These are phyloP conservation scores for Boletus smithii DNA, from an alignment of 1,284 basidiomycete genomes.

Conservation along the genomic window DNA sequence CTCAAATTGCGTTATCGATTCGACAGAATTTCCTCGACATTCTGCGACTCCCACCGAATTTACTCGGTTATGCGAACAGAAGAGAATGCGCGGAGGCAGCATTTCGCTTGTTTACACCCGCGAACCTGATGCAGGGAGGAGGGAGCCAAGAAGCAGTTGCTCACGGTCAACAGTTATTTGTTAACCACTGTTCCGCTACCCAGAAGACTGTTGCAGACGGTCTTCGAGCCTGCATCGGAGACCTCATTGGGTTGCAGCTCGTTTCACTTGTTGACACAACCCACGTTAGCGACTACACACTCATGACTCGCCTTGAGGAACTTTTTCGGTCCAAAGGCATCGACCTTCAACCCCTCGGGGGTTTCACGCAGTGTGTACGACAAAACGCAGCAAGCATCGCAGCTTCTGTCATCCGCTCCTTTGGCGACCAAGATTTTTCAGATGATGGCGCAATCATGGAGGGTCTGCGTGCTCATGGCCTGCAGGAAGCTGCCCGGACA, in stretches of 20 bases:
- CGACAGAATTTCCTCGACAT: constrained; percentile 52
- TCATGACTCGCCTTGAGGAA: constrained; percentile 34
- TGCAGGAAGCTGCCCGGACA: constrained; percentile 34
- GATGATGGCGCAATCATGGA: constrained; percentile 44
- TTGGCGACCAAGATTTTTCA: constrained; percentile 58
- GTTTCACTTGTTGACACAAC: constrained; percentile 43
- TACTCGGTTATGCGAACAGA: constrained; percentile 69
- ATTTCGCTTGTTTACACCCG: constrained; percentile 61
- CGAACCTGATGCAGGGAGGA: constrained; percentile 47
- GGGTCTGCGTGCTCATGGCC: constrained; percentile 39
- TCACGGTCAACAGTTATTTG: constrained; percentile 52
- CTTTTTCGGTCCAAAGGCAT: constrained; percentile 37
- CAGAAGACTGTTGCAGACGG: constrained; percentile 52
- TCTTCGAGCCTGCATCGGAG: constrained; percentile 63
- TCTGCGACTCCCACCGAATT: constrained; percentile 59
- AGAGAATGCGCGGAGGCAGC: constrained; percentile 58
- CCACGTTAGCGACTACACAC: constrained; percentile 10
- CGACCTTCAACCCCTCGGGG: constrained; percentile 31
- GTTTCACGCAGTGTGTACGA: constrained; percentile 41
- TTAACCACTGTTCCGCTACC: constrained; percentile 61
- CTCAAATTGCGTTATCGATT: constrained; percentile 71
- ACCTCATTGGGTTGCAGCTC: constrained; percentile 65
- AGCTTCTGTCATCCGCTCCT: constrained; percentile 52
- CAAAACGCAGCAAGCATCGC: constrained; percentile 54
- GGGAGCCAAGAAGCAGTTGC: constrained; percentile 25